Base-by-base conservation (phyloP, 2,329 filamentous ascomycete species). In the Blumeriella jaapii region DNA sequence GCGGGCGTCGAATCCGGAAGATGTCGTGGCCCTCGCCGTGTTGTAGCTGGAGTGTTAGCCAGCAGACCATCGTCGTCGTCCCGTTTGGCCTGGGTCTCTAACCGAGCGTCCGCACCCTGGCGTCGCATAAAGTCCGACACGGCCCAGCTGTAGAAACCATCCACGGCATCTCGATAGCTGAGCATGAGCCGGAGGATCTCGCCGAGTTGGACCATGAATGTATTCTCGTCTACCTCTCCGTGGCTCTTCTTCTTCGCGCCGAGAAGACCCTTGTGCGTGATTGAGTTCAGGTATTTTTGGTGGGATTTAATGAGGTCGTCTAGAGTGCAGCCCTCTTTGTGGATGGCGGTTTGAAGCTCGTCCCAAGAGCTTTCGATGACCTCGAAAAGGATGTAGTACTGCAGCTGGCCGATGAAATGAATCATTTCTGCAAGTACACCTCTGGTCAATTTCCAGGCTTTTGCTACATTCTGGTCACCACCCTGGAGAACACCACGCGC, bases 311-410 rank as follows among this genome's bases (percentile, higher is more conserved):
- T 96, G 36, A 98, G 69, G 53, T 96, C 91, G 61, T 98, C 93
- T 8, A 98, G 71, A 0, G 91, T 98, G 54, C 81, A 87, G 47
- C 83, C 82, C 10, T 89, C 84, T 55, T 82, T 85, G 36, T 72
- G 75, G 42, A 96, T 79, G 19, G 82, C 80, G 17, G 74, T 71
- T 58, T 95, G 83, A 2, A 98, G 70, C 54, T 89, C 81, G 42
- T 83, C 82, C 93, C 91, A 98, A 31, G 84, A 91, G 22, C 83
- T 81, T 59, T 98, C 91, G 49, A 98, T 96, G 48, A 98, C 91
- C 59, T 98, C 91, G 54, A 96, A 98, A 7, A 98, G 69, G 48
- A 98, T 95, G 58, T 98, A 98, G 63, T 96, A 95, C 59, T 98
- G 91, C 10, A 98, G 69, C 60, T 98, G 91, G 45, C 85, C 85